phyloP scores from a whole-genome alignment of 1,284 basidiomycete genomes.

The Entoloma clypeatum region DNA sequence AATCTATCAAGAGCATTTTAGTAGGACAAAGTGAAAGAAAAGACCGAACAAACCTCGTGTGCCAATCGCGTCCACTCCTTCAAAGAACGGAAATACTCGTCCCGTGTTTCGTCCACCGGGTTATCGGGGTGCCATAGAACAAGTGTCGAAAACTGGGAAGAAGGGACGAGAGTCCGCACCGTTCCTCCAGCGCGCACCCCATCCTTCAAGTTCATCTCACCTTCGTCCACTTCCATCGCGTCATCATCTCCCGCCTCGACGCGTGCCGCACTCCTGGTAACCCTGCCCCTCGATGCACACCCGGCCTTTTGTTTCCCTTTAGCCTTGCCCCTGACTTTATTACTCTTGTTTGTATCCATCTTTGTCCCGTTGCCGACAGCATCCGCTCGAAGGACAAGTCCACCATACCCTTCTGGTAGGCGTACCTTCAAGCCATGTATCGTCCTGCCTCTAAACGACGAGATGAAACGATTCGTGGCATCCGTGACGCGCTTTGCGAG shows the following conservation, averaged over 20 bases:
- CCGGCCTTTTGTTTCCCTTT: slow-evolving; percentile 10
- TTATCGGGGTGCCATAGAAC: slow-evolving; percentile 72
- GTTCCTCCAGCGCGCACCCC: too few relatives aligned
- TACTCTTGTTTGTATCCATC: slow-evolving; percentile 15
- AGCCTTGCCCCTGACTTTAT: slow-evolving; percentile 9
- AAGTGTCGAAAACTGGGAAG: slow-evolving; percentile 56
- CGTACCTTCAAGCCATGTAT: slow-evolving; percentile 61
- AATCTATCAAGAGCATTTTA: slow-evolving; percentile 12
- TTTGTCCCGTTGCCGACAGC: slow-evolving; percentile 19
- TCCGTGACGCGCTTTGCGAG: slow-evolving; percentile 19
- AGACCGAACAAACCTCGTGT: slow-evolving; percentile 43
- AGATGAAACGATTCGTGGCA: slow-evolving; percentile 43
- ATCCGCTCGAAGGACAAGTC: slow-evolving; percentile 49
- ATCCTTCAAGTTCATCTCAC: slow-evolving; percentile 22
- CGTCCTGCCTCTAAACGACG: slow-evolving; percentile 69
- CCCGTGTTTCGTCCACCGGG: slow-evolving; percentile 58
- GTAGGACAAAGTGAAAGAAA: background rate
- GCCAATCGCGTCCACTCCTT: slow-evolving; percentile 64
- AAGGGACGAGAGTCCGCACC: slow-evolving; percentile 40
- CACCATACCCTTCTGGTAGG: slow-evolving; percentile 64
- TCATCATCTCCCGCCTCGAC: slow-evolving; percentile 23
- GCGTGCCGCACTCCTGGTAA: slow-evolving; percentile 21
- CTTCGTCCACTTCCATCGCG: slow-evolving; percentile 21
- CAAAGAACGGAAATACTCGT: slow-evolving; percentile 65
- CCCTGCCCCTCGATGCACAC: slow-evolving; percentile 17